These are phyloP conservation scores for Rostrohypoxylon terebratum DNA, from an alignment of 495 filamentous ascomycete species.

Conservation along the genomic window DNA sequence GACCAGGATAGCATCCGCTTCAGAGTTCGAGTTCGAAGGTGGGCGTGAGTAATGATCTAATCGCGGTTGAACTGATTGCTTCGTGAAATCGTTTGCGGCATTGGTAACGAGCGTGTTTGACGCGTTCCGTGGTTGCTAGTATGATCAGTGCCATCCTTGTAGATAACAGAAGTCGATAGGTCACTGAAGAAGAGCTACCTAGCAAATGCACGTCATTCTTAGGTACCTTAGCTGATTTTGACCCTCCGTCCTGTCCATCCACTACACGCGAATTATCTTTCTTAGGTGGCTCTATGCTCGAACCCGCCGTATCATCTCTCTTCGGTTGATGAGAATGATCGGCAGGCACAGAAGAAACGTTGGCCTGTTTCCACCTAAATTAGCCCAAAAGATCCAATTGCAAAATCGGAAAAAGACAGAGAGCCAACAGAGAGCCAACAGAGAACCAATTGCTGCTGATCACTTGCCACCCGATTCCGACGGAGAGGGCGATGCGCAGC, in stretches of 20 bases:
- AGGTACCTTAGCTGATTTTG: constrained; percentile 6
- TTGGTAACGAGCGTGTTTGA: constrained; percentile 27
- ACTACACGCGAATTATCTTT: constrained; percentile 2
- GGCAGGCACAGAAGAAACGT: constrained; percentile 14
- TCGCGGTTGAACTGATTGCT: constrained; percentile 17
- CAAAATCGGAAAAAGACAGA: background rate
- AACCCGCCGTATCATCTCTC: background rate
- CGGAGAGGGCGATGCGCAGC: constrained; percentile 6
- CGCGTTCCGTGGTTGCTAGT: constrained; percentile 43
- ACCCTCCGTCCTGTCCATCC: background rate
- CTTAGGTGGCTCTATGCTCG: constrained; percentile 17
- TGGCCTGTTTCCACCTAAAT: constrained; percentile 18
- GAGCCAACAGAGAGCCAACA: too few relatives aligned
- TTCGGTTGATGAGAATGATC: constrained; percentile 20
- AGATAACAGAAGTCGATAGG: constrained; percentile 9
- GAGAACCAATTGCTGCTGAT: constrained; percentile 25
- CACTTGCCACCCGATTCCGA: constrained; percentile 6
- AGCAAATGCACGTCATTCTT: constrained; percentile 25
- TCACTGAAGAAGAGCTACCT: constrained; percentile 5
- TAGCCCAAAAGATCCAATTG: constrained; percentile 6
- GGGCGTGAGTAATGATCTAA: background rate
- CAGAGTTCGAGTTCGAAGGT: background rate
- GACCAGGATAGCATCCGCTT: background rate
- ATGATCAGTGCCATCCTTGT: constrained; percentile 50
- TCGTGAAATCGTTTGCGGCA: constrained; percentile 16